Evolutionary conservation across 2,329 filamentous ascomycete genomes (phyloP).

Genomic region (Ophiostoma pallidulum): DNA sequence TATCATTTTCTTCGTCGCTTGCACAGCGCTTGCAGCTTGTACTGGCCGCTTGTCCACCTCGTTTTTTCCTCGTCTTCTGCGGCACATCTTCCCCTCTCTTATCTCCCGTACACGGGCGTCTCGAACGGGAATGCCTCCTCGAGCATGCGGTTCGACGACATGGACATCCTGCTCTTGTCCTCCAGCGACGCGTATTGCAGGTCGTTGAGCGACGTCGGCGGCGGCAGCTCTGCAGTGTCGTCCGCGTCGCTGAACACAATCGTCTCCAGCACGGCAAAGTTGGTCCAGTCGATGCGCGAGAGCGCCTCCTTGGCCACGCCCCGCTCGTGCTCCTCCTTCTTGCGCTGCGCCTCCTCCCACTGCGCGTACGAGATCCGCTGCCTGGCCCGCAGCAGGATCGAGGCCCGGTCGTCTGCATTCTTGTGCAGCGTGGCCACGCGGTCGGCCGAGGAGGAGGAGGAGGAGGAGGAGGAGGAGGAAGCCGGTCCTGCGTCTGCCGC

Average conservation of each 20-base stretch:
- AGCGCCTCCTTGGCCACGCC: slow-evolving; percentile 69
- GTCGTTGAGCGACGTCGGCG: slow-evolving; percentile 81
- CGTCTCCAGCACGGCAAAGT: slow-evolving; percentile 92
- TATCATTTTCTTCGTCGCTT: no score
- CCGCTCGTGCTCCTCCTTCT: slow-evolving; percentile 78
- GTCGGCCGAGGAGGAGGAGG: slow-evolving; percentile 38
- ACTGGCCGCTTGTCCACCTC: no score
- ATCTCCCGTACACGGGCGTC: not conserved
- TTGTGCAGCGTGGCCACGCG: slow-evolving; percentile 62
- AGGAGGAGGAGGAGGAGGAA: no score
- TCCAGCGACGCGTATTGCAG: slow-evolving; percentile 90
- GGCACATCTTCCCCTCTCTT: not conserved
- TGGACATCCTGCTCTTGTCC: slow-evolving; percentile 84
- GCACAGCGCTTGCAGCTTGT: no score
- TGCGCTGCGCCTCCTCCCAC: slow-evolving; percentile 75
- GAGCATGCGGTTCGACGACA: slow-evolving; percentile 72
- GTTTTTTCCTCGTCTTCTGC: not conserved
- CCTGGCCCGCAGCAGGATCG: slow-evolving; percentile 70
- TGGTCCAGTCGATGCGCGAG: slow-evolving; percentile 93
- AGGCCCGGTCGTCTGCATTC: slow-evolving; percentile 70
- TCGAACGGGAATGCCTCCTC: slow-evolving; percentile 88
- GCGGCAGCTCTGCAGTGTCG: slow-evolving; percentile 74
- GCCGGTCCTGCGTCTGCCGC: no score
- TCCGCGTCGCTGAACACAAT: slow-evolving; percentile 86
- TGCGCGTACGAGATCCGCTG: slow-evolving; percentile 81